Conservation (phyloP, 2,329 filamentous ascomycete species). For the Ophiostoma sp. region DNA sequence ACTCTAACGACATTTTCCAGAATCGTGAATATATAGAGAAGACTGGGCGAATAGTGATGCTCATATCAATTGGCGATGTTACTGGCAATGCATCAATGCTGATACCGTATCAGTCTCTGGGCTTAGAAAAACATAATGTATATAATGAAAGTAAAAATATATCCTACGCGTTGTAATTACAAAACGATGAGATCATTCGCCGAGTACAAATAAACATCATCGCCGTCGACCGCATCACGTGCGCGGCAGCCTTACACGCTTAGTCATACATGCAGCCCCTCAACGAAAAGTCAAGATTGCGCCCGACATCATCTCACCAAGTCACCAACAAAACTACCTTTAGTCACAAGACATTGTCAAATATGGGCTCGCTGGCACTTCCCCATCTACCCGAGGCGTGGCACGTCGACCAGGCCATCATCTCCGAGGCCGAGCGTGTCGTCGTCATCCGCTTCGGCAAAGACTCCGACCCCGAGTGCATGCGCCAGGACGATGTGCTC, state of each 20-base stretch:
- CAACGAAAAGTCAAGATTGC: conserved; percentile 5
- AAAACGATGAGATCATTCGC: neutral
- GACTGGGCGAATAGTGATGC: too few species aligned
- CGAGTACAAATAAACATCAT: neutral
- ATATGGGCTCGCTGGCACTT: conserved; percentile 13
- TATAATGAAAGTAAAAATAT: neutral
- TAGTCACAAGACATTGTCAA: neutral
- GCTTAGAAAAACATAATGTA: neutral
- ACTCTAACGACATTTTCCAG: neutral
- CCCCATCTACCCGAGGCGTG: conserved; percentile 43
- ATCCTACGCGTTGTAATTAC: neutral
- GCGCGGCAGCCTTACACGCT: neutral
- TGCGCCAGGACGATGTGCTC: conserved; percentile 81
- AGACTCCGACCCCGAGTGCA: conserved; percentile 72
- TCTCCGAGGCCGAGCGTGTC: conserved; percentile 80
- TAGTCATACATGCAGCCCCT: neutral
- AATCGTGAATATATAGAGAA: neutral
- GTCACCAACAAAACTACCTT: neutral
- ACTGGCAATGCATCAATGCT: neutral
- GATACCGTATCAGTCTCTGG: too few species aligned
- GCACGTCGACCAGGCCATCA: conserved; percentile 97
- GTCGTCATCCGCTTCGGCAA: conserved; percentile 92
- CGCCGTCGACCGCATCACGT: neutral
- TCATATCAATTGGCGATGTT: neutral
- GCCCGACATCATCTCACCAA: neutral